A percentile compares a stretch with the other conserved stretches of the same genome.
phyloP scores from a whole-genome alignment of 306 rosid genomes.

The Echinosophora koreensis region DNA sequence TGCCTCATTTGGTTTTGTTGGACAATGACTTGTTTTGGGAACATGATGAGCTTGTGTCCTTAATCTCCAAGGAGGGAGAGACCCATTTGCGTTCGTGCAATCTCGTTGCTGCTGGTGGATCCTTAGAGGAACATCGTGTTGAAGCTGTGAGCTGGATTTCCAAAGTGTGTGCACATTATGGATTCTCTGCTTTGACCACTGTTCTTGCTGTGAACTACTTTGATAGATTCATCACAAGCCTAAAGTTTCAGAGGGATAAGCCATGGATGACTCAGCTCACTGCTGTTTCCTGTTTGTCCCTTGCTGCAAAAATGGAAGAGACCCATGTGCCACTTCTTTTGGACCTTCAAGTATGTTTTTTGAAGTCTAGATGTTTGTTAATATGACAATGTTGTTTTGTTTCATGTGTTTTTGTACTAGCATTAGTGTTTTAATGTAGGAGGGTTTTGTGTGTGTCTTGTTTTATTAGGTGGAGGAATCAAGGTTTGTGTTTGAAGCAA shows the following conservation, averaged over 20 bases:
- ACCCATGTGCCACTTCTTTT: conserved; percentile 80
- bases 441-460: background rate
- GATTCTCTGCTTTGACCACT: conserved; percentile 77
- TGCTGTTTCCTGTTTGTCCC: conserved; percentile 81
- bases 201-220: conserved; percentile 92
- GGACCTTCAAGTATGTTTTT: conserved; percentile 80
- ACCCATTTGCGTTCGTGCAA: conserved; percentile 49
- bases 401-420: background rate
- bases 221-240: conserved; percentile 77
- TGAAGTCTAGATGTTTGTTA: conserved; percentile 59
- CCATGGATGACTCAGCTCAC: conserved; percentile 91
- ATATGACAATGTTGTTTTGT: conserved; percentile 43
- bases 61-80: conserved; percentile 73
- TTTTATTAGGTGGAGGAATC: conserved; percentile 74
- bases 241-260: conserved; percentile 65
- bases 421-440: conserved; percentile 6
- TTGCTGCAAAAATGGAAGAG: conserved; percentile 95
- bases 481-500: conserved; percentile 79
- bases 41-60: conserved; percentile 66
- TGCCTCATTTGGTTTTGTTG: conserved; percentile 49
- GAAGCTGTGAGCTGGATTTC: conserved; percentile 82
- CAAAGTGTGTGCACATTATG: conserved; percentile 61
- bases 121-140: conserved; percentile 58
- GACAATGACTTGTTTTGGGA: conserved; percentile 73
- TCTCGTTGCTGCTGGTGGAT: conserved; percentile 50